Base-by-base conservation (phyloP, 108 stramenopile species). In the Skeletonema grethae region DNA sequence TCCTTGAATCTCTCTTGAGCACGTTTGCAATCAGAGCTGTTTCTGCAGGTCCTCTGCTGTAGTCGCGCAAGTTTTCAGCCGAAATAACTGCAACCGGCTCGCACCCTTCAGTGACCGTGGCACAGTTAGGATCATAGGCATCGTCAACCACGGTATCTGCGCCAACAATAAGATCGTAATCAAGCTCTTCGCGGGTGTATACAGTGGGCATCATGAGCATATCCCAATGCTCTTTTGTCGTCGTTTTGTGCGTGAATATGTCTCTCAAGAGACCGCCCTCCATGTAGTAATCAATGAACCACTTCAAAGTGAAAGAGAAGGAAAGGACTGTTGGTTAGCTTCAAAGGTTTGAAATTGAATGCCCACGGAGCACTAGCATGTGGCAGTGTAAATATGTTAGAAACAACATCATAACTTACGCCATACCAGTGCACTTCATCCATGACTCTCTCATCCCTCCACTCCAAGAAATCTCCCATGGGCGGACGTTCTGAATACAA, bases 251-350 rank as follows among this genome's bases (percentile, higher is more conserved):
- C 1, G 79, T 75, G 67, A 73, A 73, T 10, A 67, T 63, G 56
- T 80, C 79, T 4, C 79, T 65, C 43, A 69, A 15, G 0, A 76
- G 36, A 58, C 75, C 75, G 25, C 53, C 78, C 39, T 79, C 71
- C 65, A 79, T 72, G 72, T 72, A 80, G 34, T 69, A 80, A 39
- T 80, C 79, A 15, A 80, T 80, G 55, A 73, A 73, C 79, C 79
- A 79, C 11, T 63, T 73, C 36, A 38, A 11, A 38, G 36, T 1
- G 7, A 38, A 11, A 38, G 36, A 11, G 7, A 38, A 11, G 36
- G 11, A 11, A 38, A 9, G 9, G 0, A 38, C 36, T 4, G 1
- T 28, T 28, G 3, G 32, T 34, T 34, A 34, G 32, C 4, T 34
- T 34, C 32, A 5, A 7, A 34, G 32, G 32, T 0, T 34, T 5